Percentiles rank a stretch among this genome's conserved stretches.
Conservation (phyloP, 2,329 filamentous ascomycete genomes). For the Colletotrichum filicis region DNA sequence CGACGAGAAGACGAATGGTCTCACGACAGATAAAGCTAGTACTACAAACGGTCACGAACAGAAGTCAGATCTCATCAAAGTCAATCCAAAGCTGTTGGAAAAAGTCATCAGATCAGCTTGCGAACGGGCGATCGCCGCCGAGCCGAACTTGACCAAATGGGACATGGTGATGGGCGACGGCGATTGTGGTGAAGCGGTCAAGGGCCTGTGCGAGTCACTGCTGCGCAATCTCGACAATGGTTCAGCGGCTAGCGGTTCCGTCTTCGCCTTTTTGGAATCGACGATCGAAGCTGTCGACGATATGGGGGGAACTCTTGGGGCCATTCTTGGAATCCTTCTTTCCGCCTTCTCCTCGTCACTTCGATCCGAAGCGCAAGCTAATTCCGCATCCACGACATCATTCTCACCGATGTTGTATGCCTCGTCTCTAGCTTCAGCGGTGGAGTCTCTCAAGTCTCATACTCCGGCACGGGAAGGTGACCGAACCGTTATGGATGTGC, state of each 20-base stretch:
- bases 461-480: conserved; percentile 42
- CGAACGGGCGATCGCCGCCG: conserved; percentile 47
- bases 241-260: conserved; percentile 42
- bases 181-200: conserved; percentile 43
- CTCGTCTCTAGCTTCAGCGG: conserved; percentile 36
- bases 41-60: not conserved
- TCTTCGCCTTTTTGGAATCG: conserved; percentile 43
- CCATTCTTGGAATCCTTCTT: conserved; percentile 44
- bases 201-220: conserved; percentile 42
- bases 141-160: conserved; percentile 45
- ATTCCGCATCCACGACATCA: not conserved
- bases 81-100: conserved; percentile 43
- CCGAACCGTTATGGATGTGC: conserved; percentile 39
- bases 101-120: conserved; percentile 42
- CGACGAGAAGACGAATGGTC: not conserved
- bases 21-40: not conserved
- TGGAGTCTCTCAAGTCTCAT: conserved; percentile 40
- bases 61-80: conserved; percentile 25
- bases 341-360: conserved; percentile 39
- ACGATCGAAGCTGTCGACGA: conserved; percentile 47
- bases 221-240: conserved; percentile 43
- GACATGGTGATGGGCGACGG: conserved; percentile 49
- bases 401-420: conserved; percentile 36
- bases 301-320: conserved; percentile 51
- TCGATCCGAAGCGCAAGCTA: conserved; percentile 2